Base-by-base conservation (phyloP, 306 rosid species). In the Cicer judaicum region DNA sequence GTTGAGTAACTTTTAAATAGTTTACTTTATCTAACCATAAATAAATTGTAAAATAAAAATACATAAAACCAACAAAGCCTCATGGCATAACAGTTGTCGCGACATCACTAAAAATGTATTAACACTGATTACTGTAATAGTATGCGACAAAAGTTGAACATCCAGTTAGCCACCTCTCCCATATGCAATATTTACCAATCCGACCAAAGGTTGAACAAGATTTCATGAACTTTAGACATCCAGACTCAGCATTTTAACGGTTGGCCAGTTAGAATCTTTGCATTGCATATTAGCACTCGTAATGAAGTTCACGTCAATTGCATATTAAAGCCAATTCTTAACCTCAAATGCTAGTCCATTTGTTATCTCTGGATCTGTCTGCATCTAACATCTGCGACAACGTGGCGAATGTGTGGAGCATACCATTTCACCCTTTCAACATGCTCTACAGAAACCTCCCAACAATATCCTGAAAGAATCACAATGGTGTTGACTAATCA, bases 371-470 rank as follows among this genome's bases (percentile, higher is more conserved):
- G 81, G 41, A 67, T 66, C 47, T 69, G 77, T 78, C 75, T 85
- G 86, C 99, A 94, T 83, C 89, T 85, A 41, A 92, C 89, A 77
- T 92, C 96, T 8, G 86, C 97, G 34, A 92, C 92, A 18, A 90
- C 90, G 57, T 94, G 99, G 42, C 97, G 97, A 72, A 94, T 83
- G 82, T 84, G 97, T 6, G 99, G 96, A 61, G 95, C 97, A 47
- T 92, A 94, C 99, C 93, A 94, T 80, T 94, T 94, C 67, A 94
- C 99, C 84, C 93, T 88, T 83, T 90, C 97, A 53, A 89, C 82
- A 44, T 94, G 93, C 74, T 87, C 93, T 49, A 94, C 10, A 1
- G 83, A 80, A 76, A 94, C 87, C 52, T 87, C 92, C 97, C 99
- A 94, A 66, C 84, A 73, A 73, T 81, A 83, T 61, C 96, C 99